Evolutionary conservation across 2,329 filamentous ascomycete species (phyloP).

Genomic region (Fusarium multiceps): DNA sequence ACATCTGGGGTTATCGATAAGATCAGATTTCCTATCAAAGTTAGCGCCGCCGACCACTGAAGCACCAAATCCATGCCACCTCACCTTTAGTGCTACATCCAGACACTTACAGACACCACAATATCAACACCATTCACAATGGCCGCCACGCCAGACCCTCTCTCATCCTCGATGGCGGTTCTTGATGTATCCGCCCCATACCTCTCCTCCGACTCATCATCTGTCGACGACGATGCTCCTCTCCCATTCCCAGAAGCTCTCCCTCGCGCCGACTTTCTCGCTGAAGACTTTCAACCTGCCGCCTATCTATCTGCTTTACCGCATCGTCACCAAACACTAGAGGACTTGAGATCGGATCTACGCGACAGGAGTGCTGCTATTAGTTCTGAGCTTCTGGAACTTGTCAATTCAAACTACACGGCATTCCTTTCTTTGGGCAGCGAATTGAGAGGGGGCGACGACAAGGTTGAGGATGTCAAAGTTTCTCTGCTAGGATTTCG

Average conservation of each 20-base stretch:
- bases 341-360: slow-evolving; percentile 89
- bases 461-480: slow-evolving; percentile 88
- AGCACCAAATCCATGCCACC: slow-evolving; percentile 39
- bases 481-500: slow-evolving; percentile 88
- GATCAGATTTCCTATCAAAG: slow-evolving; percentile 17
- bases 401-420: slow-evolving; percentile 95
- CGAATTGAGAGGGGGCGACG: slow-evolving; percentile 86
- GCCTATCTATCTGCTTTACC: slow-evolving; percentile 83
- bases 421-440: slow-evolving; percentile 87
- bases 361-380: slow-evolving; percentile 83
- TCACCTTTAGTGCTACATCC: slow-evolving; percentile 31
- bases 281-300: slow-evolving; percentile 80
- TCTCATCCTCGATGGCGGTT: slow-evolving; percentile 43
- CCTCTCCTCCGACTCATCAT: slow-evolving; percentile 56
- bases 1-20: slow-evolving; percentile 28
- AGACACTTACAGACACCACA: slow-evolving; percentile 22
- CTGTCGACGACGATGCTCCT: slow-evolving; percentile 69
- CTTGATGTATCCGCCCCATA: slow-evolving; percentile 49
- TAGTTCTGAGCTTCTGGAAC: slow-evolving; percentile 86
- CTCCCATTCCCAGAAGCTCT: slow-evolving; percentile 91
- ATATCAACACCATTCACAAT: slow-evolving; percentile 19
- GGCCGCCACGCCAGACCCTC: slow-evolving; percentile 45
- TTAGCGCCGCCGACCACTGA: slow-evolving; percentile 24
- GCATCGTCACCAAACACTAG: slow-evolving; percentile 93
- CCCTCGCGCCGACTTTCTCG: slow-evolving; percentile 83